These are phyloP conservation scores for Phytomonas serpens DNA, from an alignment of 208 protist species.

Conservation along the genomic window DNA sequence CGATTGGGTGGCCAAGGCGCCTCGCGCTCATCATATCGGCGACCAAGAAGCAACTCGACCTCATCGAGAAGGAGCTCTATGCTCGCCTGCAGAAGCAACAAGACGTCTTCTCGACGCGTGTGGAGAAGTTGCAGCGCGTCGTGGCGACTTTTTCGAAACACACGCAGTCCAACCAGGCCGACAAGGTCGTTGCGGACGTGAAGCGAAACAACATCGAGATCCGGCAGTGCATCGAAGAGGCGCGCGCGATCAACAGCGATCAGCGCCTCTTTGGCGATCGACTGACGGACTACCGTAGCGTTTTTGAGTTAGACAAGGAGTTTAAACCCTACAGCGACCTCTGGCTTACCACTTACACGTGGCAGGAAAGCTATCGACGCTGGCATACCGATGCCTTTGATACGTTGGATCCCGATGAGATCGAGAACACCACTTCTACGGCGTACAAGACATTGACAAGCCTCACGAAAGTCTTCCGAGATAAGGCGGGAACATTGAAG, in stretches of 20 bases:
- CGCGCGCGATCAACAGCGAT: constrained; percentile 91
- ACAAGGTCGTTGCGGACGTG: constrained; percentile 93
- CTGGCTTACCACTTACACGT: constrained; percentile 93
- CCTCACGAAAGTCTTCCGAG: constrained; percentile 89
- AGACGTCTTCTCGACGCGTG: constrained; percentile 91
- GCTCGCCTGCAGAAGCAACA: constrained; percentile 85
- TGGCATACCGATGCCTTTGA: constrained; percentile 94
- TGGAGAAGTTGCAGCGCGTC: constrained; percentile 88
- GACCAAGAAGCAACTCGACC: constrained; percentile 85
- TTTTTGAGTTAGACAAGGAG: constrained; percentile 92
- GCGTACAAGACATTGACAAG: constrained; percentile 89
- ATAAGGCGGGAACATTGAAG: constrained; percentile 80
- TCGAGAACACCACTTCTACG: constrained; percentile 81
- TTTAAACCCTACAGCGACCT: constrained; percentile 96
- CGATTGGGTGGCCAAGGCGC: constrained; percentile 90
- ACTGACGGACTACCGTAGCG: constrained; percentile 92
- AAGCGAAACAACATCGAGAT: constrained; percentile 92
- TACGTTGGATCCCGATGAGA: constrained; percentile 90
- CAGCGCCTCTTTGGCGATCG: constrained; percentile 94
- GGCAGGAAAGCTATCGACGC: constrained; percentile 88
- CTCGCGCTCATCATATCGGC: constrained; percentile 66
- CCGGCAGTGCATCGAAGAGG: constrained; percentile 87
- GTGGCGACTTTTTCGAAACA: constrained; percentile 91
- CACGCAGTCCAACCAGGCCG: constrained; percentile 83
- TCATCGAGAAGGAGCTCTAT: constrained; percentile 88